Evolutionary conservation across 2,329 filamentous ascomycete genomes (phyloP), one percentile per base, ranked within the genome.

Genomic region (Claviceps humidiphila): DNA sequence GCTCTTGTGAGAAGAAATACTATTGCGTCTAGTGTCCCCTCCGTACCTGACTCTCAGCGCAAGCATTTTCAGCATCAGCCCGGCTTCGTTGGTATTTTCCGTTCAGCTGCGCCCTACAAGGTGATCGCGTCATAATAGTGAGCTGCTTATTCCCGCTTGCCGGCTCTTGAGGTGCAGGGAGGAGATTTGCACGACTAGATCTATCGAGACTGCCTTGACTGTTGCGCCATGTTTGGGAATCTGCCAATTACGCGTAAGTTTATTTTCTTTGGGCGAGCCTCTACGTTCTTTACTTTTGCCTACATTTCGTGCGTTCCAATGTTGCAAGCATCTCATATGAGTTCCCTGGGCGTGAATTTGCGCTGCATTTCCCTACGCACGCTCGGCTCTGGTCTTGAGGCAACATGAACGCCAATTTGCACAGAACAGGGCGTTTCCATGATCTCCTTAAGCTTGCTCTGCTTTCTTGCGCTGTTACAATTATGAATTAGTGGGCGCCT

Each of bases 151-250:
- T 40, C 14, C 37, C 20, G 37, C n/a, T 20, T 26, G 20, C 17
- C 20, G 7, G 13, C 20, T 17, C 34, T 30, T 4, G 14, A 5
- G 37, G 37, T 46, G 34, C 41, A 26, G 17, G 3, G 41, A 38
- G 49, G 41, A 20, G 9, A 8, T 14, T 39, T 34, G 43, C 9
- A 17, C 22, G 34, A 42, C 39, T 40, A 34, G n/a, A 20, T n/a
- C 17, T 9, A 9, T 42, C 37, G 22, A 44, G 34, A 16, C 41
- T 26, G 8, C 37, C 20, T 37, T 37, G 5, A 24, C 20, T 20
- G 38, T 46, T 56, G 56, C 59, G 61, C 54, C 59, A 74, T 74
- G 71, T 74, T 74, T 59, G 70, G 70, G 48, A 68, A 64, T 51
- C 65, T 74, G 55, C 56, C 68, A 50, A 63, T 65, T 54, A 62